Evolutionary conservation across 2,329 filamentous ascomycete genomes (phyloP).

Genomic region (Pseudopyricularia javanii): DNA sequence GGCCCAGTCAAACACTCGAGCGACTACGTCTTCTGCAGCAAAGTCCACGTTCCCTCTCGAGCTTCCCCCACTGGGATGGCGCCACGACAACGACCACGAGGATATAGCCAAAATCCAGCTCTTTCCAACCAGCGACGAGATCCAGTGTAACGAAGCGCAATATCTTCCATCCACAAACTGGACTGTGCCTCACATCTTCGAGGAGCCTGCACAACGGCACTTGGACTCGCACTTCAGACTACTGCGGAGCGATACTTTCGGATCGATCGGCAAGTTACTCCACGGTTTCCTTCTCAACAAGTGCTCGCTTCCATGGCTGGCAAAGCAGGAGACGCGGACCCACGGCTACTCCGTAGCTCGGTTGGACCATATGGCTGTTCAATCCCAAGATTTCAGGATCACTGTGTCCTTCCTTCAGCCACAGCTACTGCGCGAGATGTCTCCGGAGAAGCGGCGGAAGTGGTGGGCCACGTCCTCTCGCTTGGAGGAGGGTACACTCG

Average conservation of each 20-base stretch:
- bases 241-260: conserved; percentile 41
- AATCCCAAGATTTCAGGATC: not conserved
- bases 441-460: not conserved
- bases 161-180: conserved; percentile 21
- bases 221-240: conserved; percentile 44
- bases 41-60: conserved; percentile 18
- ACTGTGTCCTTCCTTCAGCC: not conserved
- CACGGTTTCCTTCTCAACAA: not conserved
- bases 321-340: not conserved
- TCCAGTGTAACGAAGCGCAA: conserved; percentile 19
- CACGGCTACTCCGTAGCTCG: conserved; percentile 19
- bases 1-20: not conserved
- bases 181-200: not conserved
- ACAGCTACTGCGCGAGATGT: not conserved
- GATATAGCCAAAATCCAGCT: conserved; percentile 29
- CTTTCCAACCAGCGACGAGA: conserved; percentile 29
- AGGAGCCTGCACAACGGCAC: conserved; percentile 24
- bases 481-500: not conserved
- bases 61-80: conserved; percentile 13
- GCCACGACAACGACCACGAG: conserved; percentile 32
- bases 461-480: not conserved
- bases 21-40: not conserved
- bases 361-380: conserved; percentile 21
- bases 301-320: not conserved
- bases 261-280: conserved; percentile 31